Conservation (phyloP, 1,139 yeast species). For the Geotrichum siamense region DNA sequence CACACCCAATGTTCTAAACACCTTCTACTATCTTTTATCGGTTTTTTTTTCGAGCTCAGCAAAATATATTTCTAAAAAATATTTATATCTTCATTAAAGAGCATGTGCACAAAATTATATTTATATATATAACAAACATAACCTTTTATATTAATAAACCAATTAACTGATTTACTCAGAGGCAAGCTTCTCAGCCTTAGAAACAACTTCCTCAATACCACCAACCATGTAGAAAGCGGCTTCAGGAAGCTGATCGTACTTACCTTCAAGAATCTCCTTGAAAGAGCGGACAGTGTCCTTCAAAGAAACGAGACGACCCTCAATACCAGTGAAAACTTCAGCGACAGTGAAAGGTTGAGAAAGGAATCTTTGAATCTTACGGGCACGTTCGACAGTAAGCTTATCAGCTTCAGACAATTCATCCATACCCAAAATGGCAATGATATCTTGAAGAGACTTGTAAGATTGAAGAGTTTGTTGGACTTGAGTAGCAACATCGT, state of each 20-base stretch:
- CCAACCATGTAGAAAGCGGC: constrained; percentile 99
- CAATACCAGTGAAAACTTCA: constrained; percentile 99
- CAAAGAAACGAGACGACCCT: constrained; percentile 95
- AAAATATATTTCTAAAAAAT: no score
- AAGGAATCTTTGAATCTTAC: constrained; percentile 99
- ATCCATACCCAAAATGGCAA: constrained; percentile 99
- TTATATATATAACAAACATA: constrained; percentile 4
- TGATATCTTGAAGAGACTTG: constrained; percentile 99
- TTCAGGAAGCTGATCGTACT: constrained; percentile 98
- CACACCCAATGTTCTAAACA: no score
- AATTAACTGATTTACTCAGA: constrained; percentile 47
- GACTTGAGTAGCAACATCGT: constrained; percentile 86
- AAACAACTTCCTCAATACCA: constrained; percentile 96
- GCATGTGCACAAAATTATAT: constrained; percentile 4
- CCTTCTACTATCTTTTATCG: no score
- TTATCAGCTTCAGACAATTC: constrained; percentile 98
- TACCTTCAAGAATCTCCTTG: constrained; percentile 97
- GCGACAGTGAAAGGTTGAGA: constrained; percentile 99
- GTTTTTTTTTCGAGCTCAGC: no score
- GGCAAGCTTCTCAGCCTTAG: constrained; percentile 98
- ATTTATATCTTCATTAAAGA: constrained; percentile 2
- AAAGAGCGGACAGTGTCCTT: constrained; percentile 90
- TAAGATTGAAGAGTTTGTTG: constrained; percentile 99
- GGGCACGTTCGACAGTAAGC: constrained; percentile 99
- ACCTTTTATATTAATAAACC: background rate